phyloP scores from a whole-genome alignment of 1,284 basidiomycete species.

The Inonotus obliquus region DNA sequence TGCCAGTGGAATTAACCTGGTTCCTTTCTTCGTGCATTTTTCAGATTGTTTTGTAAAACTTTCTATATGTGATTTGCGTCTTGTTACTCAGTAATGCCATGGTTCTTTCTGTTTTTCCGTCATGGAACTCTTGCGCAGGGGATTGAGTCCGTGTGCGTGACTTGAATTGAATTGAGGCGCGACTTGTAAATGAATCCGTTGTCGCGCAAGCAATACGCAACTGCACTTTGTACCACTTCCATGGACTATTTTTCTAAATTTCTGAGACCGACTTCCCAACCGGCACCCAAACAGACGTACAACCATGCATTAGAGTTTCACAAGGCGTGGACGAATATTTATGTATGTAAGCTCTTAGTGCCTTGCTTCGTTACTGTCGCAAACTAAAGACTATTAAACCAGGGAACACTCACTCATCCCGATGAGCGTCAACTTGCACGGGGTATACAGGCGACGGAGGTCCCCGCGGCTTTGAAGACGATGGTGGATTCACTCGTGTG shows the following conservation, averaged over 20 bases:
- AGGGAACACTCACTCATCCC: conserved; percentile 73
- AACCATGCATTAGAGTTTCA: conserved; percentile 71
- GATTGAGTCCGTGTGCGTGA: neutral
- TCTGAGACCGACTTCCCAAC: conserved; percentile 48
- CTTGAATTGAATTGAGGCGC: neutral
- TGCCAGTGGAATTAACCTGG: neutral
- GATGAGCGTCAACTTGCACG: conserved; percentile 78
- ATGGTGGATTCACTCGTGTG: conserved; percentile 86
- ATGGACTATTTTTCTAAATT: conserved; percentile 88
- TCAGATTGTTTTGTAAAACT: neutral
- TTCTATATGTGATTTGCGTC: neutral
- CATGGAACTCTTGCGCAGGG: neutral
- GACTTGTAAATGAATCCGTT: neutral
- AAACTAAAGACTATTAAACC: conserved; percentile 8
- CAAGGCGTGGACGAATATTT: conserved; percentile 66
- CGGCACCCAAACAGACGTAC: conserved; percentile 45
- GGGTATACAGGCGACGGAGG: conserved; percentile 80
- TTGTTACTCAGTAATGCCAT: neutral
- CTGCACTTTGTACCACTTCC: neutral
- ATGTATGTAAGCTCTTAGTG: conserved; percentile 38
- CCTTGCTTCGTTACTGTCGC: neutral
- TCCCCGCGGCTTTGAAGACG: conserved; percentile 72
- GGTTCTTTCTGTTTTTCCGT: neutral
- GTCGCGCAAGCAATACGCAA: neutral
- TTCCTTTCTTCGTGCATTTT: neutral